Percentiles rank a stretch among this genome's conserved stretches.
phyloP scores from a whole-genome alignment of 805 yeast genomes.

The Candida stauntonica region DNA sequence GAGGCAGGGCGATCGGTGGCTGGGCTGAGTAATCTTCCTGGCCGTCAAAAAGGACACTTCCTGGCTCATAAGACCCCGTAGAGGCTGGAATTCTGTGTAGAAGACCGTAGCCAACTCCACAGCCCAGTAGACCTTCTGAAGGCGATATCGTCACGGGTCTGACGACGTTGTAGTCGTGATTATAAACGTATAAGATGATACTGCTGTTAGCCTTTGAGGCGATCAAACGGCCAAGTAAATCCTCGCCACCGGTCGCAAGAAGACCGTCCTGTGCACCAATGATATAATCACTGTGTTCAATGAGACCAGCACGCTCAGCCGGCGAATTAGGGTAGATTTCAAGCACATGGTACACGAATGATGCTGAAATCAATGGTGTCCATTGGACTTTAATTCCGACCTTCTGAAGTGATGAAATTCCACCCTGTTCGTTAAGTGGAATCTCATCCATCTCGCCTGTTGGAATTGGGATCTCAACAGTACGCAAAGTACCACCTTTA shows the following conservation, averaged over 20 bases:
- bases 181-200: slow-evolving; percentile 69
- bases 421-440: slow-evolving; percentile 19
- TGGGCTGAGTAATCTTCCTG: slow-evolving; percentile 10
- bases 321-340: slow-evolving; percentile 72
- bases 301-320: slow-evolving; percentile 75
- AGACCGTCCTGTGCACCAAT: slow-evolving; percentile 86
- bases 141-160: slow-evolving; percentile 84
- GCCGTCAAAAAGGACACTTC: slow-evolving; percentile 37
- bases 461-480: slow-evolving; percentile 33
- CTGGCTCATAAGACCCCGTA: slow-evolving; percentile 35
- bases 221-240: slow-evolving; percentile 63
- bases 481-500: slow-evolving; percentile 65
- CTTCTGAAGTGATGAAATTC: slow-evolving; percentile 38
- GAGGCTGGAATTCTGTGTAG: slow-evolving; percentile 82
- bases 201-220: slow-evolving; percentile 44
- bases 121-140: slow-evolving; percentile 75
- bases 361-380: slow-evolving; percentile 68
- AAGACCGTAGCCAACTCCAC: slow-evolving; percentile 92
- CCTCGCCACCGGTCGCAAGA: slow-evolving; percentile 84
- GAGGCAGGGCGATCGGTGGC: too few species aligned
- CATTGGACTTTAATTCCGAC: slow-evolving; percentile 73
- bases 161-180: slow-evolving; percentile 79
- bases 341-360: slow-evolving; percentile 84
- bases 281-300: slow-evolving; percentile 83
- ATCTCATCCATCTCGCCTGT: slow-evolving; percentile 30